Evolutionary conservation across 345 rosid genomes (phyloP).

Genomic region (Moricandia moricandioides): DNA sequence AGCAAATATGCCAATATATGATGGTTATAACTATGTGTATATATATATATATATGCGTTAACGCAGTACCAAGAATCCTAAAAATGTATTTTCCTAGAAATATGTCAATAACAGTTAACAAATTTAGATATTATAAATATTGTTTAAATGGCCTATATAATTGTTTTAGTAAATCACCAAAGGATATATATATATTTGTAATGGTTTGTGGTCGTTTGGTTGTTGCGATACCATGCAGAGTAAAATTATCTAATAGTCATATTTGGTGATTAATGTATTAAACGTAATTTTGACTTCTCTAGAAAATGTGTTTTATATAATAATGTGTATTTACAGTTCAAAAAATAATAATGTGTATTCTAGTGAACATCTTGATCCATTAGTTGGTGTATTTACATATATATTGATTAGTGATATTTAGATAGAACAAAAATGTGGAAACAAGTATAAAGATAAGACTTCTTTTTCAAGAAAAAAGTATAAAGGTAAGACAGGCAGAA

Average conservation of each 20-base stretch:
- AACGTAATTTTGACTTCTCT: not conserved
- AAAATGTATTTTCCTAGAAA: not conserved
- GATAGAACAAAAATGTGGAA: not conserved
- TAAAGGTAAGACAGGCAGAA: not conserved
- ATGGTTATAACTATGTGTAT: not conserved
- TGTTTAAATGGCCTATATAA: not conserved
- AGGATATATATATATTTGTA: not conserved
- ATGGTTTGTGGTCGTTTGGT: not conserved
- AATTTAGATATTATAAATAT: not conserved
- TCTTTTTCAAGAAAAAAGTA: too few relatives aligned
- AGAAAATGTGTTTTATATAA: not conserved
- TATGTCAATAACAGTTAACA: not conserved
- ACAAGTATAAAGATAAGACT: not conserved
- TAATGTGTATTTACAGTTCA: not conserved
- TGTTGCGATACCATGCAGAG: not conserved
- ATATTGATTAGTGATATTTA: not conserved
- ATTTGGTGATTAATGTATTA: not conserved
- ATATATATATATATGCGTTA: not conserved
- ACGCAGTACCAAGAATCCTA: not conserved
- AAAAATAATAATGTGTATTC: not conserved
- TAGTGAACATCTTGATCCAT: not conserved
- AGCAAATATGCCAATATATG: not conserved
- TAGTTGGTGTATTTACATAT: not conserved
- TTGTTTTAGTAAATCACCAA: not conserved
- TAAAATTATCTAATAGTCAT: not conserved